Base-by-base conservation (phyloP, 768 basidiomycete species). In the Rhodosporidiobolus sp. region DNA sequence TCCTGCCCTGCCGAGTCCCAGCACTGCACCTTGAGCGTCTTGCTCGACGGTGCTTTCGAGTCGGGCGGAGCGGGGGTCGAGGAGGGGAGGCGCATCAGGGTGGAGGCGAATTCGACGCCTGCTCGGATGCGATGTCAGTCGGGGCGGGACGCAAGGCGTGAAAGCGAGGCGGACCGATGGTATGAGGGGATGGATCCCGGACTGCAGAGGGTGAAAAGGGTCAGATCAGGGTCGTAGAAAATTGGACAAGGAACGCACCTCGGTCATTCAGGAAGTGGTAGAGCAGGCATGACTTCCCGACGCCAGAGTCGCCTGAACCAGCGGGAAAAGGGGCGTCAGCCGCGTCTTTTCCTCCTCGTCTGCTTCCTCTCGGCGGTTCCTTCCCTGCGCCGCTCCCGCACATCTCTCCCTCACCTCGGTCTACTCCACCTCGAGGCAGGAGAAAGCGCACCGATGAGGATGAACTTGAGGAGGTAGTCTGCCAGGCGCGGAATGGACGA, bases 381-480 rank as follows among this genome's bases (percentile, higher is more conserved):
- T 24, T 46, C 38, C 61, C 24, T 50, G 26, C n/a, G n/a, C n/a
- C n/a, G n/a, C 50, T 43, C 56, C 26, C 22, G 48, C 50, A 10
- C 26, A n/a, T 26, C 35, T 30, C 38, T 38, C 30, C 63, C 55
- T 48, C 35, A 1, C 30, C 49, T 22, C 28, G 35, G 28, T 38
- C 57, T 22, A 4, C 1, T 8, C 34, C 43, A 30, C 24, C 22
- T 14, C 24, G 26, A 30, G 11, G 1, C 28, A 35, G 49, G 20
- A 67, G 28, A 38, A 59, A 8, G 28, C 84, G 70, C 76, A 92
- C 95, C 95, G 78, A 97, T 92, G 77, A 98, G 87, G 80, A 97
- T 96, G 83, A 94, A 93, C 84, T 99, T 99, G 88, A 97, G 92
- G 76, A 99, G 87, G 82, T 96, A 98, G 83, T 99, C 96, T 96